Evolutionary conservation across 2,329 filamentous ascomycete genomes (phyloP).

Genomic region (Aspergillus caelatus): DNA sequence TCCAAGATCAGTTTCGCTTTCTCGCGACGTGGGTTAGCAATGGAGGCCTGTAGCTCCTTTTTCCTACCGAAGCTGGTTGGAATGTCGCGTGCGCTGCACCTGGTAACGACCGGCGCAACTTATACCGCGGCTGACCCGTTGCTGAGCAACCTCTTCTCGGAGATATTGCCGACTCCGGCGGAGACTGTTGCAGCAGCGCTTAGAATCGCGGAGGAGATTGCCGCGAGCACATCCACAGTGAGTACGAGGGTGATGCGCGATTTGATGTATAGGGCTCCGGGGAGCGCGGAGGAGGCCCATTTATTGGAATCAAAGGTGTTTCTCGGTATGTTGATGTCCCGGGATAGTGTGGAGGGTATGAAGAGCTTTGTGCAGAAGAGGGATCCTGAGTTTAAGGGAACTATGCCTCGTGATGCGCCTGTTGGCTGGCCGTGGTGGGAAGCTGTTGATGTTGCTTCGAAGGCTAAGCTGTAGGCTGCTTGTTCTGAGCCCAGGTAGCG

Average conservation of each 20-base stretch:
- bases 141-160: conserved; percentile 64
- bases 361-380: not conserved
- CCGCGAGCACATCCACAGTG: conserved; percentile 50
- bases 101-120: conserved; percentile 66
- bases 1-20: conserved; percentile 75
- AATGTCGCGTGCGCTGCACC: conserved; percentile 62
- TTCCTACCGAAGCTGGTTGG: conserved; percentile 72
- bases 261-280: conserved; percentile 71
- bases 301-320: conserved; percentile 55
- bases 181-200: conserved; percentile 66
- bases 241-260: conserved; percentile 59
- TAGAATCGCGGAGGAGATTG: conserved; percentile 63
- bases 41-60: conserved; percentile 70
- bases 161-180: conserved; percentile 57
- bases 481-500: not conserved
- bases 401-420: not conserved
- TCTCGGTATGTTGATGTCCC: conserved; percentile 19
- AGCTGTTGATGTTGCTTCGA: not conserved
- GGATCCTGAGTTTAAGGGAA: not conserved
- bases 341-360: not conserved
- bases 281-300: conserved; percentile 65
- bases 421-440: not conserved
- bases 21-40: conserved; percentile 65
- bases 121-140: conserved; percentile 50
- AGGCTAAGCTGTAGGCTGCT: not conserved